A percentile compares a stretch with the other conserved stretches of the same genome.
phyloP scores from a whole-genome alignment of 352 stramenopile genomes.

The Phytophthora capsici region DNA sequence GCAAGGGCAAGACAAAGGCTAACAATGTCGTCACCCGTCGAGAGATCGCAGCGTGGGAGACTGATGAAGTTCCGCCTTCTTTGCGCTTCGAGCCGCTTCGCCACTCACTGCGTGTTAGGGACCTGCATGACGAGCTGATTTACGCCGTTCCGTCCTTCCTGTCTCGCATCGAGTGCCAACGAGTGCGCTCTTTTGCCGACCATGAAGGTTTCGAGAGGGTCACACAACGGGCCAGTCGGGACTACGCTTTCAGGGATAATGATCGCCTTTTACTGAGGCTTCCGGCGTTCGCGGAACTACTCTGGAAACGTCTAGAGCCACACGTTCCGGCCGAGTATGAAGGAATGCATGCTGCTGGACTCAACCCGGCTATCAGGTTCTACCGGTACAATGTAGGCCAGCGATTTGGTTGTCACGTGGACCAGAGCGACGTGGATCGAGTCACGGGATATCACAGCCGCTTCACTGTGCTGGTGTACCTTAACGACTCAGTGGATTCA shows the following conservation, averaged over 20 bases:
- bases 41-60: conserved; percentile 28
- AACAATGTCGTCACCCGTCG: conserved; percentile 18
- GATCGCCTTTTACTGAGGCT: conserved; percentile 70
- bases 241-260: conserved; percentile 83
- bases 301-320: conserved; percentile 68
- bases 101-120: conserved; percentile 37
- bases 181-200: conserved; percentile 65
- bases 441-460: conserved; percentile 73
- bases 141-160: conserved; percentile 70
- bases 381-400: conserved; percentile 77
- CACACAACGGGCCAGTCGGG: conserved; percentile 65
- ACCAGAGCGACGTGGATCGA: conserved; percentile 83
- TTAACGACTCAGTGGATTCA: conserved; percentile 80
- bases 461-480: conserved; percentile 86
- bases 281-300: conserved; percentile 64
- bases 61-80: conserved; percentile 38
- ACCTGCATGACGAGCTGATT: conserved; percentile 72
- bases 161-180: conserved; percentile 62
- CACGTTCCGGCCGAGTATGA: conserved; percentile 68
- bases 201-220: conserved; percentile 68
- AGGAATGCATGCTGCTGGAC: conserved; percentile 63
- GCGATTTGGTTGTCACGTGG: conserved; percentile 83
- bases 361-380: conserved; percentile 80
- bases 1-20: conserved; percentile 28
- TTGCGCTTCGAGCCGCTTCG: conserved; percentile 57